Base-by-base conservation (phyloP, 306 rosid genomes). In the Betula pendula region DNA sequence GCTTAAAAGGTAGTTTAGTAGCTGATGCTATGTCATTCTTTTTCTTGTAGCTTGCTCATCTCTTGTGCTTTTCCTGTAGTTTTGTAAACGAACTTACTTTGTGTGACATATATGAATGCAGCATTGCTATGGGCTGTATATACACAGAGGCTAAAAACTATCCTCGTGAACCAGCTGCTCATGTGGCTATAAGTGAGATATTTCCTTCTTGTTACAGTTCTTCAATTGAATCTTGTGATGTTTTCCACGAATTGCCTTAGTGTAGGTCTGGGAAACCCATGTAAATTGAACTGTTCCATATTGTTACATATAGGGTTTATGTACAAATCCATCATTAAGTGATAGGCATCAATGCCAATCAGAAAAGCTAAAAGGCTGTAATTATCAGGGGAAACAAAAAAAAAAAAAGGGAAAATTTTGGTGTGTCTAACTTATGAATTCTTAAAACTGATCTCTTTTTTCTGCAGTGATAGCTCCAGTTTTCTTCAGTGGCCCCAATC, bases 91-190 rank as follows among this genome's bases (percentile, higher is more conserved):
- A 71, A 49, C 73, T 88, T 79, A 75, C 75, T 68, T 78, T 78
- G 19, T n/a, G 53, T 68, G 70, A 47, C 62, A 72, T 74, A 43
- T 72, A 35, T 73, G 45, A 42, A 74, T 89, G 92, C 90, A 95
- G 99, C 85, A 95, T 95, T 86, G 99, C 99, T 71, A 87, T 77
- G 85, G 97, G 96, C 20, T 92, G 99, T 81, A 95, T 92, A 78
- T 95, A 95, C 81, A 84, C 97, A 10, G 99, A 95, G 73, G 81
- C 90, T 77, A 95, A 95, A 87, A 95, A 88, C 82, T 95, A 95
- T 86, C 97, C 99, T 71, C 97, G 99, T 76, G 99, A 95, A 83
- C 97, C 99, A 75, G 99, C 99, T 76, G 97, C 99, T 14, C 99
- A 95, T 84, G 99, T 95, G 62, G 90, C 99, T 77, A 95, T 95